These are phyloP conservation scores for Tetracladium setigerum DNA, from an alignment of 495 filamentous ascomycete genomes.

Conservation along the genomic window DNA sequence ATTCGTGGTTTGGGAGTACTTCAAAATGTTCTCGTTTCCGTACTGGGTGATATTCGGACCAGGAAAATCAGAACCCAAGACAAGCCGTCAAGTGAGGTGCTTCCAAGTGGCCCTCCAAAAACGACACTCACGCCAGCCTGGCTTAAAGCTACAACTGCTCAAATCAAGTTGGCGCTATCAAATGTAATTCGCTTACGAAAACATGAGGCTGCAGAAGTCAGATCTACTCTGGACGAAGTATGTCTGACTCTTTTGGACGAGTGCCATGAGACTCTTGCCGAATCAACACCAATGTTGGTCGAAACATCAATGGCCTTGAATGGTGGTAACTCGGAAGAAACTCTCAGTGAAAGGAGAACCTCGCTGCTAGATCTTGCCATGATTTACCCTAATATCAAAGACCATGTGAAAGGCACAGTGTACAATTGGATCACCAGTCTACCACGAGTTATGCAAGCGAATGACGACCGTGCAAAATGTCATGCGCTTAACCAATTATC, in stretches of 20 bases:
- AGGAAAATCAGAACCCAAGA: constrained; percentile 28
- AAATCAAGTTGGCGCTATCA: constrained; percentile 79
- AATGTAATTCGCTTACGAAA: constrained; percentile 71
- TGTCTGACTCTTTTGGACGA: constrained; percentile 69
- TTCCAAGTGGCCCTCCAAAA: constrained; percentile 13
- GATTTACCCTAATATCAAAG: constrained; percentile 56
- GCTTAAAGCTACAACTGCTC: constrained; percentile 71
- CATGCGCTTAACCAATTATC: constrained; percentile 66
- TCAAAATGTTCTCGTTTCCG: constrained; percentile 47
- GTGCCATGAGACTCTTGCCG: constrained; percentile 64
- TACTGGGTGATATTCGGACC: constrained; percentile 57
- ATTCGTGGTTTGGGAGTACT: constrained; percentile 53
- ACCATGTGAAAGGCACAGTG: constrained; percentile 61
- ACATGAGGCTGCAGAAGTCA: constrained; percentile 66
- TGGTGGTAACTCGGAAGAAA: constrained; percentile 39
- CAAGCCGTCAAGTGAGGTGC: constrained; percentile 6
- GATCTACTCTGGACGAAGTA: constrained; percentile 54
- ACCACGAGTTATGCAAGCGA: constrained; percentile 75
- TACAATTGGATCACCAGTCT: constrained; percentile 77
- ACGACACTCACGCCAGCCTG: constrained; percentile 50
- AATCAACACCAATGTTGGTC: constrained; percentile 61
- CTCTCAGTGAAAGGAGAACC: constrained; percentile 26
- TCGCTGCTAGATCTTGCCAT: constrained; percentile 51
- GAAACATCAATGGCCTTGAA: constrained; percentile 76
- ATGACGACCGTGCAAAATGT: constrained; percentile 70